phyloP scores from a whole-genome alignment of 2,329 filamentous ascomycete genomes.

The Plenodomus biglobosus region DNA sequence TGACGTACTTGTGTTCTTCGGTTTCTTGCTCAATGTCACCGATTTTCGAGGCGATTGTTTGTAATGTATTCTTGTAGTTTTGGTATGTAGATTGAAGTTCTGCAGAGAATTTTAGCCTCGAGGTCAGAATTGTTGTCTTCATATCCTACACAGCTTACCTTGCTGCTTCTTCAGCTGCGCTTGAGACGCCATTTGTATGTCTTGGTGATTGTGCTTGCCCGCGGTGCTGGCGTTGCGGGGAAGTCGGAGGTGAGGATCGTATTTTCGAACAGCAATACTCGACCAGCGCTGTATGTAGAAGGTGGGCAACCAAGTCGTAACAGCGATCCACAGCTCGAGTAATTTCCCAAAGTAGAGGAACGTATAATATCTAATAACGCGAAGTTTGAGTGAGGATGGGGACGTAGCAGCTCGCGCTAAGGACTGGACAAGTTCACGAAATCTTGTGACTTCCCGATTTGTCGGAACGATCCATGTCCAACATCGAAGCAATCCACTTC shows the following conservation, averaged over 20 bases:
- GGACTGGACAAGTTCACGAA: constrained; percentile 29
- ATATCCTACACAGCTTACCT: constrained; percentile 52
- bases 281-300: background rate
- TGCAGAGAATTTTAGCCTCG: constrained; percentile 41
- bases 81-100: constrained; percentile 80
- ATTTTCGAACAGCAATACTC: background rate
- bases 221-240: constrained; percentile 18
- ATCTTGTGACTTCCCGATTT: constrained; percentile 24
- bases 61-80: constrained; percentile 74
- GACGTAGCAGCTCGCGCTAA: constrained; percentile 18
- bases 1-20: constrained; percentile 91
- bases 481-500: constrained; percentile 2
- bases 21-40: constrained; percentile 96
- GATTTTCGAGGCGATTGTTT: constrained; percentile 93
- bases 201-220: background rate
- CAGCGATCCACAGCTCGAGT: no score
- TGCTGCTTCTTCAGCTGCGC: constrained; percentile 71
- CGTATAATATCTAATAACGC: constrained; percentile 2
- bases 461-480: constrained; percentile 7
- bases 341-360: no score
- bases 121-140: no score
- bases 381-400: constrained; percentile 7
- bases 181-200: constrained; percentile 51
- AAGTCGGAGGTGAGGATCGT: constrained; percentile 20
- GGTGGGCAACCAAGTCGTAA: no score